phyloP scores from a whole-genome alignment of 495 filamentous ascomycete genomes.

The Immersiella caudata region DNA sequence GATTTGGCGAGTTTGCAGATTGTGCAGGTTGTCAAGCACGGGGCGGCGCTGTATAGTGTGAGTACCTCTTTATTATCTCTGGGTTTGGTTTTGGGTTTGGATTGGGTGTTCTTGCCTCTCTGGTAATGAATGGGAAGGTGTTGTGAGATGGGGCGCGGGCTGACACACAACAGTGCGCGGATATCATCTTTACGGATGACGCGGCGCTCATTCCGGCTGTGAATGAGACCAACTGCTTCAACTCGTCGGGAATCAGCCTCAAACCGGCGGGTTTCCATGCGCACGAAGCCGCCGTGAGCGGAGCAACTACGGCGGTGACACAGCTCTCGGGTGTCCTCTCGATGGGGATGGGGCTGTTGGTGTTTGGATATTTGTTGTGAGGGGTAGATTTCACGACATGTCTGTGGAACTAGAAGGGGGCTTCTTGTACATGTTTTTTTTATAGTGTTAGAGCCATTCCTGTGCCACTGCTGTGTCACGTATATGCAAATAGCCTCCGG shows the following conservation, averaged over 20 bases:
- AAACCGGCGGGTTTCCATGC: neutral
- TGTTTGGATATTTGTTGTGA: neutral
- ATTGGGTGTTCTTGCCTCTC: too few species aligned
- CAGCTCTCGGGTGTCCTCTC: neutral
- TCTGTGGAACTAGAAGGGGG: too few species aligned
- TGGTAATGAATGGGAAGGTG: too few species aligned
- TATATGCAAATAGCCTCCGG: too few species aligned
- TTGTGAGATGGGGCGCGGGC: neutral
- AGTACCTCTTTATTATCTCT: constrained; percentile 38
- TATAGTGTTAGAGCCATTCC: too few species aligned
- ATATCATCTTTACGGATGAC: constrained; percentile 71
- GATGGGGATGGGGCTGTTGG: neutral
- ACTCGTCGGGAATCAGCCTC: constrained; percentile 61
- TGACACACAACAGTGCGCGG: constrained; percentile 68
- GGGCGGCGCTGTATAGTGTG: constrained; percentile 84
- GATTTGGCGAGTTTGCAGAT: constrained; percentile 89
- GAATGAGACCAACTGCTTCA: constrained; percentile 75
- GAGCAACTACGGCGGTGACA: neutral
- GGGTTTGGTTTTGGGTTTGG: too few species aligned
- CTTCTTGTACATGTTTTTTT: too few species aligned
- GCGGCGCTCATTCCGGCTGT: constrained; percentile 64
- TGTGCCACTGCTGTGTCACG: too few species aligned
- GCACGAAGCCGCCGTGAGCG: neutral
- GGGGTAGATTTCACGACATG: too few species aligned
- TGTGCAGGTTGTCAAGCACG: constrained; percentile 79